Percentiles rank a stretch among this genome's conserved stretches.
These are phyloP conservation scores for Smallanthus sonchifolius DNA, from an alignment of 129 eudicot genomes.

Conservation along the genomic window DNA sequence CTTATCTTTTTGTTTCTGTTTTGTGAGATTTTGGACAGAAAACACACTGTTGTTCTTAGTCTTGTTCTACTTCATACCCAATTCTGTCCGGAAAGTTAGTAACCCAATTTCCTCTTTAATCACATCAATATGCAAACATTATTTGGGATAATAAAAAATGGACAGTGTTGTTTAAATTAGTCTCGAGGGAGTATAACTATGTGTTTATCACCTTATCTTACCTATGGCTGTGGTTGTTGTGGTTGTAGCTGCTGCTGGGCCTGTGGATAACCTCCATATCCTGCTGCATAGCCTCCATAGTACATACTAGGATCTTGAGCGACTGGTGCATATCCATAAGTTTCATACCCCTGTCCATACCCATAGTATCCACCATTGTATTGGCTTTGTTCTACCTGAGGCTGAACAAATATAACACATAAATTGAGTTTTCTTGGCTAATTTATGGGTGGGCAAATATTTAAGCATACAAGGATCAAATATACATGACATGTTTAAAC, in stretches of 20 bases:
- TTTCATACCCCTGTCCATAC: constrained; percentile 68
- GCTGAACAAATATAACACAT: constrained; percentile 32
- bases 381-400: constrained; percentile 80
- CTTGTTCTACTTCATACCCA: neutral
- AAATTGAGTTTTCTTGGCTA: neutral
- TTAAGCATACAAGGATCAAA: neutral
- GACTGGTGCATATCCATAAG: constrained; percentile 71
- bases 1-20: too few relatives aligned
- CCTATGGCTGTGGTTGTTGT: constrained; percentile 36
- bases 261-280: constrained; percentile 65
- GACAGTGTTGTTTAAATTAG: neutral
- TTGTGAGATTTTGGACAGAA: too few relatives aligned
- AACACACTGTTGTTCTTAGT: neutral
- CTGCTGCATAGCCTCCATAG: constrained; percentile 64
- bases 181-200: neutral
- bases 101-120: neutral
- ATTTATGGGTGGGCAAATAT: neutral
- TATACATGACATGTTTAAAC: neutral
- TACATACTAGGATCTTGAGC: constrained; percentile 78
- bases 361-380: constrained; percentile 67
- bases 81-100: neutral
- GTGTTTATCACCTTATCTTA: neutral
- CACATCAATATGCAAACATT: neutral
- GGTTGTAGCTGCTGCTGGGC: constrained; percentile 48
- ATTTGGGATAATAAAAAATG: neutral